Conservation (phyloP, 805 yeast species). For the Middelhovenomyces tepae region DNA sequence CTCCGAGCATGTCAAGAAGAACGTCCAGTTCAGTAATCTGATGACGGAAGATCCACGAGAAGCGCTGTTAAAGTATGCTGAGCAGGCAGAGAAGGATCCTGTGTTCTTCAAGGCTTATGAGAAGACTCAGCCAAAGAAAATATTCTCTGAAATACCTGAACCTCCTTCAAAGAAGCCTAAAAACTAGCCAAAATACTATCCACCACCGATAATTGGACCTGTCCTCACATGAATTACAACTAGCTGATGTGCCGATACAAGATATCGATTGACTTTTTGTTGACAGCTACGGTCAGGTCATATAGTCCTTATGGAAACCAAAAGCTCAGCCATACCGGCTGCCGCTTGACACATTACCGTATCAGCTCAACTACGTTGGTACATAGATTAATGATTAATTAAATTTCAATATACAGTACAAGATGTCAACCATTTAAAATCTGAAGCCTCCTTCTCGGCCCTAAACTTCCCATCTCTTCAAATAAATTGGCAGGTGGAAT, state of each 20-base stretch:
- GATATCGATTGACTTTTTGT: neutral
- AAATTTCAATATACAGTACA: slow-evolving; percentile 4
- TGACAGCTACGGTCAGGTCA: too few relatives aligned
- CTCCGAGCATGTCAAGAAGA: slow-evolving; percentile 14
- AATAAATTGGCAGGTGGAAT: slow-evolving; percentile 52
- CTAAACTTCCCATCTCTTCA: slow-evolving; percentile 34
- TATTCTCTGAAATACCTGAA: slow-evolving; percentile 8
- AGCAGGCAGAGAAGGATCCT: slow-evolving; percentile 21
- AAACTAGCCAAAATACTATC: slow-evolving; percentile 4
- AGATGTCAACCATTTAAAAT: slow-evolving; percentile 1
- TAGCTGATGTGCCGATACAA: neutral
- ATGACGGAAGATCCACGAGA: slow-evolving; percentile 27
- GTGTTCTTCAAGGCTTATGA: slow-evolving; percentile 15
- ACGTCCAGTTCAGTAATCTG: slow-evolving; percentile 12
- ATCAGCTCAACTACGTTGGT: too few relatives aligned
- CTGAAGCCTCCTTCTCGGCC: slow-evolving; percentile 11
- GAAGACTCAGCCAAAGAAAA: slow-evolving; percentile 14
- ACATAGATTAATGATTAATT: neutral
- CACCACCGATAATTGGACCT: too few relatives aligned
- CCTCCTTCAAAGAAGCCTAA: slow-evolving; percentile 2
- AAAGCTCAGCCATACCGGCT: too few relatives aligned
- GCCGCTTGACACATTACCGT: too few relatives aligned
- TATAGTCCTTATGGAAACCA: too few relatives aligned
- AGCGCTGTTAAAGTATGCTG: slow-evolving; percentile 24
- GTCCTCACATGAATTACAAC: slow-evolving; percentile 7